Conservation (phyloP, 768 basidiomycete species). For the Boletus vinaceobasis region DNA sequence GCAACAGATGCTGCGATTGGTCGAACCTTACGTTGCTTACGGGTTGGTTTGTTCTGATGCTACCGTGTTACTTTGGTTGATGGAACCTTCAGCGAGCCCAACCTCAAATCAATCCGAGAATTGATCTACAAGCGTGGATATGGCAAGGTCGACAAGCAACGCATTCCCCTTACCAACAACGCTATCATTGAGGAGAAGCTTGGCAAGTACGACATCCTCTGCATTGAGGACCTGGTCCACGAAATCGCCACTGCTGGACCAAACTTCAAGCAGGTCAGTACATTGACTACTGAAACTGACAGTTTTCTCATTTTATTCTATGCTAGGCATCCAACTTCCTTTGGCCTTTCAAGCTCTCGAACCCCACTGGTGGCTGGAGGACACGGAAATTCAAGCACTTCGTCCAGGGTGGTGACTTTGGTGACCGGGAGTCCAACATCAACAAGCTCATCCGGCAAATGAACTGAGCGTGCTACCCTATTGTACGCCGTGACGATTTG, state of each 20-base stretch:
- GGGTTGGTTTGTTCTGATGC: conserved; percentile 51
- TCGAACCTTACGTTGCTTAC: conserved; percentile 97
- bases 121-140: conserved; percentile 99
- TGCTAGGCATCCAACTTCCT: conserved; percentile 87
- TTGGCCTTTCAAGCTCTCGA: conserved; percentile 99
- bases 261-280: conserved; percentile 94
- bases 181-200: conserved; percentile 86
- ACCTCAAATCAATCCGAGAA: conserved; percentile 94
- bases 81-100: conserved; percentile 67
- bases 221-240: conserved; percentile 95
- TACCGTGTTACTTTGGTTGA: conserved; percentile 2
- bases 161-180: conserved; percentile 94
- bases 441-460: conserved; percentile 96
- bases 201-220: conserved; percentile 94
- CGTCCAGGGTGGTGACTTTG: conserved; percentile 95
- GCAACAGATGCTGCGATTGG: conserved; percentile 94
- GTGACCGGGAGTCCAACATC: conserved; percentile 95
- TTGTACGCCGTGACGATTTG: background rate
- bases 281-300: background rate
- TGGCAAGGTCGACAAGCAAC: conserved; percentile 97
- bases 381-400: conserved; percentile 97
- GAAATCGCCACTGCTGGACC: conserved; percentile 94
- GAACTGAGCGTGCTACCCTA: conserved; percentile 51
- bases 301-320: background rate
- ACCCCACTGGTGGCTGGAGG: conserved; percentile 98